A percentile compares a stretch with the other conserved stretches of the same genome.
Evolutionary conservation across 306 rosid species (phyloP).

Genomic region (Citrullus mucosospermus): DNA sequence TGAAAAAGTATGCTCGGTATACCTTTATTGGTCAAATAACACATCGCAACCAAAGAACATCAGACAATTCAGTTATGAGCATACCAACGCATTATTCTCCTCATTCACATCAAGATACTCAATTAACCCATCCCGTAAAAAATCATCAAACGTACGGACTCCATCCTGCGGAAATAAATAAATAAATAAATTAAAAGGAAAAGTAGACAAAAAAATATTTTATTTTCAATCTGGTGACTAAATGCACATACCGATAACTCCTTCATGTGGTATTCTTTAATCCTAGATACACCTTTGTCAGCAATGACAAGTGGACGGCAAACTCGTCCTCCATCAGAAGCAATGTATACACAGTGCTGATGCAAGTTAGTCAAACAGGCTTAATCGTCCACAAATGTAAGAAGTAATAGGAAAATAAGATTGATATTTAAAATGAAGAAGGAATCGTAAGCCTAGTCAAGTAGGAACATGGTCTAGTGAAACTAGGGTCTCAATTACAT

Average conservation of each 20-base stretch:
- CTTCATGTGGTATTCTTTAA: conserved; percentile 83
- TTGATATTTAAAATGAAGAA: background rate
- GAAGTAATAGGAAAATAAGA: background rate
- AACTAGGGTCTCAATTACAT: background rate
- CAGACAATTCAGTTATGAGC: conserved; percentile 12
- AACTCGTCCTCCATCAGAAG: conserved; percentile 98
- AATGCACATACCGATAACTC: conserved; percentile 54
- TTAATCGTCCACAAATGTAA: background rate
- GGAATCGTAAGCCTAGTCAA: background rate
- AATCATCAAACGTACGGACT: conserved; percentile 66
- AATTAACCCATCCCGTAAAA: conserved; percentile 72
- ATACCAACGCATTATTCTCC: conserved; percentile 89
- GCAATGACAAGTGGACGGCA: conserved; percentile 95
- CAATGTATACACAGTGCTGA: conserved; percentile 72
- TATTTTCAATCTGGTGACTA: background rate
- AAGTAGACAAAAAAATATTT: background rate
- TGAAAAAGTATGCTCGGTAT: conserved; percentile 14
- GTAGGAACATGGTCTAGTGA: background rate
- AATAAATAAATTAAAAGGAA: conserved; percentile 9
- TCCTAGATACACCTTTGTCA: conserved; percentile 74
- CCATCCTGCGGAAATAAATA: conserved; percentile 41
- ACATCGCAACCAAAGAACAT: conserved; percentile 6
- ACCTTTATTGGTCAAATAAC: background rate
- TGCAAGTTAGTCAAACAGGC: conserved; percentile 13
- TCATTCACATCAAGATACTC: conserved; percentile 97